A percentile compares a stretch with the other conserved stretches of the same genome.
These are phyloP conservation scores for Colletotrichum falcatum DNA, from an alignment of 2,329 filamentous ascomycete species.

Conservation along the genomic window DNA sequence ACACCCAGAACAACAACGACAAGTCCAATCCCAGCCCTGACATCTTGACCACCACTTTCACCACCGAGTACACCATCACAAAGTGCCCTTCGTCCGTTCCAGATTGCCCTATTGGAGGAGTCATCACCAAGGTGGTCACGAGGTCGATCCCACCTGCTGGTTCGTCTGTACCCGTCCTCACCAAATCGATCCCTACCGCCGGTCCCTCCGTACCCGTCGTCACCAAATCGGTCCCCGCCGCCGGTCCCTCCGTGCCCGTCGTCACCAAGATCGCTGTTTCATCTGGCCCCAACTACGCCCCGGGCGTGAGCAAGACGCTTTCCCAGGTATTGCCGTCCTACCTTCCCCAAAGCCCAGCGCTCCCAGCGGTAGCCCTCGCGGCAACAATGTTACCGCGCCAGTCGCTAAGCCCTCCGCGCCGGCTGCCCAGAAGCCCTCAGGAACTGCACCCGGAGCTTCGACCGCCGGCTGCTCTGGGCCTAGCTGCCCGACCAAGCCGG, in stretches of 20 bases:
- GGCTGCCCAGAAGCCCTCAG: conserved; percentile 24
- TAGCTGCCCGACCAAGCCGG: conserved; percentile 25
- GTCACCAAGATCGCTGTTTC: not conserved
- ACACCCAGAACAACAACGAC: not conserved
- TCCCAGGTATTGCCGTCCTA: not conserved
- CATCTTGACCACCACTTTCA: conserved; percentile 52
- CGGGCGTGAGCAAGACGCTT: not conserved
- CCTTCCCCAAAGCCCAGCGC: conserved; percentile 41
- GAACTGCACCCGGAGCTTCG: conserved; percentile 30
- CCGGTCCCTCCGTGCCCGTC: conserved; percentile 7
- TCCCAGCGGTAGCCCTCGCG: conserved; percentile 43
- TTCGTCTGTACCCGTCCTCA: conserved; percentile 11
- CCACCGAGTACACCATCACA: conserved; percentile 64
- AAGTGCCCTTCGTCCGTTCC: conserved; percentile 62
- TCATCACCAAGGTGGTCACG: conserved; percentile 56
- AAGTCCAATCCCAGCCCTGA: not conserved
- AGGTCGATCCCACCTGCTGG: conserved; percentile 14
- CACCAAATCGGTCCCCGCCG: conserved; percentile 8
- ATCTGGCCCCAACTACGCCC: not conserved
- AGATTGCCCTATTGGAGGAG: conserved; percentile 52
- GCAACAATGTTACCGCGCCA: conserved; percentile 15
- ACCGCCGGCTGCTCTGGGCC: conserved; percentile 15
- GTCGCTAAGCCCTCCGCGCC: conserved; percentile 17
- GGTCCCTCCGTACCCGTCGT: conserved; percentile 5
- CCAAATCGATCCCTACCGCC: conserved; percentile 14